Evolutionary conservation across 2,329 filamentous ascomycete species (phyloP), one percentile per base, ranked within the genome.

Genomic region (Colletotrichum lentis): DNA sequence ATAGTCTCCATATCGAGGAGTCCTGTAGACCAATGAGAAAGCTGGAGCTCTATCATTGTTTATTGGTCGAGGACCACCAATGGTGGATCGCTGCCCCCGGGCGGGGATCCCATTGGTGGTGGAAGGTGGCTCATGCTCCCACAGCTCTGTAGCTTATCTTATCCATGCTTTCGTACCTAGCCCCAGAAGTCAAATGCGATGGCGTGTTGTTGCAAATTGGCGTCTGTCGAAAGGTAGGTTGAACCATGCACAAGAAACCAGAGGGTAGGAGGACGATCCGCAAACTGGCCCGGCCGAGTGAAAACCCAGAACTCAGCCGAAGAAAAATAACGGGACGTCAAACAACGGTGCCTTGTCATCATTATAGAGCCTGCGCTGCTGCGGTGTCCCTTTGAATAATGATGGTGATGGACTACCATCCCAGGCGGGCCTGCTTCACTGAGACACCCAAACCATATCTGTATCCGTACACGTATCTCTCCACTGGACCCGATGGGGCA

Each of bases 401-500:
- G 8, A 31, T 31, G 27, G 31, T 35, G 31, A 35, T 35, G 31
- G 8, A 10, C 8, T 8, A 35, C 31, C 31, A 35, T 35, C 31
- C 31, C 31, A 35, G 8, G 31, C 31, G 7, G 31, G 31, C 31
- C 31, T 8, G 27, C 27, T 7, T 31, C 27, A 31, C 7, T 31
- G 27, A 6, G 8, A 7, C 27, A 31, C 27, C 27, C 27, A 31
- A 31, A 31, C 27, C 27, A 31, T 31, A 31, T n/a, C n/a, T n/a
- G n/a, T n/a, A n/a, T 35, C 31, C 10, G 31, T 35, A 35, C 31
- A 35, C 31, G 20, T 12, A 12, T 22, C 44, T 41, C 35, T 35
- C 46, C 64, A 39, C 46, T 31, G 35, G 39, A 52, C 24, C 55
- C 57, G 41, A 44, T 64, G 41, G 3, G n/a, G 31, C 31, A 35